Conservation (phyloP, 148 eudicot genomes). For the Bassia scoparia region DNA sequence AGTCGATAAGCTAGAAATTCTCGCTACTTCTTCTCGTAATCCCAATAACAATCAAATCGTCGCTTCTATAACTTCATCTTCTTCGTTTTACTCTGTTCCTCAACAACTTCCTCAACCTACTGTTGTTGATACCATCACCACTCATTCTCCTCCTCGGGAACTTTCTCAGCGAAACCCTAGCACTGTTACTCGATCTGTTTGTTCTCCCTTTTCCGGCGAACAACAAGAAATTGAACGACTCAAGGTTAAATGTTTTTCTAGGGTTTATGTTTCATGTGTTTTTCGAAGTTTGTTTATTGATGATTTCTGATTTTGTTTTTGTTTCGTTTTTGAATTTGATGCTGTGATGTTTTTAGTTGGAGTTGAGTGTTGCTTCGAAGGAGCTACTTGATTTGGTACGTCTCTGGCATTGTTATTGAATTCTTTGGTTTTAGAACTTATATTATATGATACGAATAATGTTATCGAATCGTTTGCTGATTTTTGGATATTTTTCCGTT, state of each 20-base stretch:
- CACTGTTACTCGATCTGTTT: slow-evolving; percentile 11
- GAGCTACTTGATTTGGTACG: slow-evolving; percentile 52
- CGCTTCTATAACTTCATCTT: background rate
- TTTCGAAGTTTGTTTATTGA: background rate
- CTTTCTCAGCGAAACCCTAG: slow-evolving; percentile 57
- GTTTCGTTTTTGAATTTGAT: too few relatives aligned
- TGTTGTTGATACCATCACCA: slow-evolving; percentile 14
- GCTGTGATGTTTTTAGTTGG: slow-evolving; percentile 45
- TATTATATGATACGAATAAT: too few relatives aligned
- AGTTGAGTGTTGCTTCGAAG: slow-evolving; percentile 51
- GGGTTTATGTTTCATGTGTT: background rate
- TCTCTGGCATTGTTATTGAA: background rate
- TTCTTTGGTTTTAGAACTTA: background rate
- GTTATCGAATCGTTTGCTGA: background rate
- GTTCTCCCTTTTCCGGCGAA: slow-evolving; percentile 22
- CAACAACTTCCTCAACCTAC: slow-evolving; percentile 30
- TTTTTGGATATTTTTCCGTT: too few relatives aligned
- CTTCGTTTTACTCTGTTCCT: slow-evolving; percentile 25
- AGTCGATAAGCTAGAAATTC: slow-evolving; percentile 40
- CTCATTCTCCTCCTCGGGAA: slow-evolving; percentile 75
- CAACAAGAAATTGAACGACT: slow-evolving; percentile 43
- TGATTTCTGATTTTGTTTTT: background rate
- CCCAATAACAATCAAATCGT: background rate
- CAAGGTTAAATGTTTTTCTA: slow-evolving; percentile 36
- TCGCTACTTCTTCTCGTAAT: slow-evolving; percentile 37